Evolutionary conservation across 1,284 basidiomycete species (phyloP).

Genomic region (Malassezia vespertilionis): DNA sequence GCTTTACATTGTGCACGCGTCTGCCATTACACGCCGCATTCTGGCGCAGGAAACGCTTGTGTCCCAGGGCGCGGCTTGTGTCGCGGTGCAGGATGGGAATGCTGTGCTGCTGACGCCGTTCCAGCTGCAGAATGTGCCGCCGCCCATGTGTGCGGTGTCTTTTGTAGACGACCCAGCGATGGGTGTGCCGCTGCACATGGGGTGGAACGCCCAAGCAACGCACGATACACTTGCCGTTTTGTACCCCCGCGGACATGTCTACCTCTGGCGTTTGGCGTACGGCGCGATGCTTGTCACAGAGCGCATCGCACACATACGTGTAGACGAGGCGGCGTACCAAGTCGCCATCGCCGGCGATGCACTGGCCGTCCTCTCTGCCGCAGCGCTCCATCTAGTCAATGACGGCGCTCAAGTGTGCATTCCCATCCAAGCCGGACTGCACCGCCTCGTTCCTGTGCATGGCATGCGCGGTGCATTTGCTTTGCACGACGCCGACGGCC

Average conservation of each 20-base stretch:
- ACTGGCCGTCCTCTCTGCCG: slow-evolving; percentile 32
- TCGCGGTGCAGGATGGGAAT: slow-evolving; percentile 82
- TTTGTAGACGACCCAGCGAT: neutral
- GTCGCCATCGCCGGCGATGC: neutral
- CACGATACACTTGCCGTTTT: slow-evolving; percentile 59
- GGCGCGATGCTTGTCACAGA: slow-evolving; percentile 16
- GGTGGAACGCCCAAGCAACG: slow-evolving; percentile 49
- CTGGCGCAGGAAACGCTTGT: slow-evolving; percentile 69
- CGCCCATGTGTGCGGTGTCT: slow-evolving; percentile 65
- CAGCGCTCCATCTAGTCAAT: neutral
- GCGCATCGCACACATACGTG: neutral
- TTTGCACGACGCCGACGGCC: slow-evolving; percentile 19
- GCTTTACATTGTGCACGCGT: slow-evolving; percentile 55
- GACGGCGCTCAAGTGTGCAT: neutral
- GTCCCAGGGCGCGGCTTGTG: slow-evolving; percentile 63
- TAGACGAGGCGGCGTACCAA: neutral
- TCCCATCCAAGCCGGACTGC: too few relatives aligned
- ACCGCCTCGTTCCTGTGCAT: slow-evolving; percentile 1
- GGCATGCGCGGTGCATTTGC: slow-evolving; percentile 1
- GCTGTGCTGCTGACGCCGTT: slow-evolving; percentile 80
- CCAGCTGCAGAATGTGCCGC: slow-evolving; percentile 81
- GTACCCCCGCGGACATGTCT: slow-evolving; percentile 52
- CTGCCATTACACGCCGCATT: slow-evolving; percentile 55
- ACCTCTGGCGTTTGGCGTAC: slow-evolving; percentile 55
- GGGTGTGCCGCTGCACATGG: slow-evolving; percentile 37